Conservation (phyloP, 495 filamentous ascomycete species). For the Sabuloglossum arenarium region DNA sequence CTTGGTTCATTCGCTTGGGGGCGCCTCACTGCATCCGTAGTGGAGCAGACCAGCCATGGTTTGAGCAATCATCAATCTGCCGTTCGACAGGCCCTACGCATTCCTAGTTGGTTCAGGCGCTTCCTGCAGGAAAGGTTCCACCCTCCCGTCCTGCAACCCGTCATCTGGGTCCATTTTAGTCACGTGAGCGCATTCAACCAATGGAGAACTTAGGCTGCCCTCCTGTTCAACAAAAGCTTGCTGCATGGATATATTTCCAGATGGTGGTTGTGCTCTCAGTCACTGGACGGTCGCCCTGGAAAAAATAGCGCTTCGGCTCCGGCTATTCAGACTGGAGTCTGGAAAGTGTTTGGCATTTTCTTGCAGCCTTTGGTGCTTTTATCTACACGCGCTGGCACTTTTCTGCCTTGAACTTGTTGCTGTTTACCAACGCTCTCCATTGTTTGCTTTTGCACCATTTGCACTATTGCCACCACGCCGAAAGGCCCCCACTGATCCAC, state of each 20-base stretch:
- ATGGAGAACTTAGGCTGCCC: background rate
- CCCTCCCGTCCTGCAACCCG: constrained; percentile 1
- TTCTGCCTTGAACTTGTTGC: background rate
- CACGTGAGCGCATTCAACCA: background rate
- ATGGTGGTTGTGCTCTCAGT: background rate
- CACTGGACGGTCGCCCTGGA: background rate
- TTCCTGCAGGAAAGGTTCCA: constrained; percentile 1
- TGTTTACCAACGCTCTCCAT: background rate
- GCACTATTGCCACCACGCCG: background rate
- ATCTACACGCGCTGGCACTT: constrained; percentile 1
- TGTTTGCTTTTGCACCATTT: constrained; percentile 3
- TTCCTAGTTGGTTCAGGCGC: background rate
- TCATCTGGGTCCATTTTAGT: background rate
- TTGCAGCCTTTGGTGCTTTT: background rate
- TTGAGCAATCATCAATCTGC: background rate
- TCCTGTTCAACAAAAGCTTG: background rate
- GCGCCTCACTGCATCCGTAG: background rate
- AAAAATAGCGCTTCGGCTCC: constrained; percentile 3
- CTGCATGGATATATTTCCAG: constrained; percentile 2
- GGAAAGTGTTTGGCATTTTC: background rate
- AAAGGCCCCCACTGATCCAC: background rate
- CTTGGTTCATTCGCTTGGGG: constrained; percentile 1
- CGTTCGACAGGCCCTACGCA: constrained; percentile 1
- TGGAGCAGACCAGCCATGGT: background rate
- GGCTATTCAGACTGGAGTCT: background rate